Percentiles rank a stretch among this genome's conserved stretches.
Evolutionary conservation across 2,329 filamentous ascomycete species (phyloP).

Genomic region (Metarhizium guizhouense): DNA sequence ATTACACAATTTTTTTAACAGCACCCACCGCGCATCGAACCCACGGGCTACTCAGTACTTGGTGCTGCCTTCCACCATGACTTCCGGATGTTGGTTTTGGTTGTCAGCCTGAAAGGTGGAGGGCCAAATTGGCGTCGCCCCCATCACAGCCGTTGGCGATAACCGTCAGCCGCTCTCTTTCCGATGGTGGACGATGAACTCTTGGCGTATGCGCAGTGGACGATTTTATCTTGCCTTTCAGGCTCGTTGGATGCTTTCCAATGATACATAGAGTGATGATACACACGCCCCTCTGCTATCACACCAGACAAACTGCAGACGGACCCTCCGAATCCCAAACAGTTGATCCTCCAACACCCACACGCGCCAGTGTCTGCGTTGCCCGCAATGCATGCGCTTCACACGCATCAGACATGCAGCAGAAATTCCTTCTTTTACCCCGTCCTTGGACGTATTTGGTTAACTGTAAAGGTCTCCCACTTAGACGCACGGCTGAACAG

Average conservation of each 20-base stretch:
- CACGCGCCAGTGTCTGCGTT: not conserved
- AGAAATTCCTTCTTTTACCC: conserved; percentile 4
- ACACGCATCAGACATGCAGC: conserved; percentile 6
- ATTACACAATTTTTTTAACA: no score
- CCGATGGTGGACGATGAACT: not conserved
- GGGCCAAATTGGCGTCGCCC: not conserved
- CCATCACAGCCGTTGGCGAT: not conserved
- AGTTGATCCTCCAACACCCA: not conserved
- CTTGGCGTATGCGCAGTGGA: not conserved
- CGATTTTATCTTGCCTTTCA: no score
- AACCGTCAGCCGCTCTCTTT: not conserved
- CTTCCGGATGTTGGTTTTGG: no score
- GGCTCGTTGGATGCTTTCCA: no score
- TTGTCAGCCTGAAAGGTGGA: no score
- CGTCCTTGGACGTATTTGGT: not conserved
- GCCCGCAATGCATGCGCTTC: conserved; percentile 6
- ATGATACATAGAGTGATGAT: not conserved
- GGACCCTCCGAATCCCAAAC: not conserved
- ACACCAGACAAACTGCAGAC: not conserved
- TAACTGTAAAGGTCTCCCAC: not conserved
- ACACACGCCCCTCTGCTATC: not conserved
- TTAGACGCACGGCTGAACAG: not conserved
- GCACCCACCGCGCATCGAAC: no score
- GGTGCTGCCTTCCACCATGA: no score
- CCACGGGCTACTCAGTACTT: no score